These are phyloP conservation scores for Amylocystis lapponica DNA, from an alignment of 768 basidiomycete genomes.

Conservation along the genomic window DNA sequence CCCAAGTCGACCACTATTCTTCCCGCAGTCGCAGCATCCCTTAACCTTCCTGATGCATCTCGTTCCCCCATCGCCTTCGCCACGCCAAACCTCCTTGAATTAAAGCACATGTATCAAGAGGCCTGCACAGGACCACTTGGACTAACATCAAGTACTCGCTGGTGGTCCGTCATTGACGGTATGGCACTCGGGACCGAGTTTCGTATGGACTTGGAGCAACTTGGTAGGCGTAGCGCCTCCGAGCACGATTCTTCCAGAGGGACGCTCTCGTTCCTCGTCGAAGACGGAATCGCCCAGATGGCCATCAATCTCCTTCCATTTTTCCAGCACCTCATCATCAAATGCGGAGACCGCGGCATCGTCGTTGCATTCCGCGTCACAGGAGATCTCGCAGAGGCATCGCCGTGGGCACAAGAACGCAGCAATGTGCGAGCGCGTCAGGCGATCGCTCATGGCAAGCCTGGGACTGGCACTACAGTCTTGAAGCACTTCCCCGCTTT, in stretches of 20 bases:
- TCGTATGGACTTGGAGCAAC: slow-evolving; percentile 56
- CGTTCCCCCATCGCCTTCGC: slow-evolving; percentile 57
- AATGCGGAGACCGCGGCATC: slow-evolving; percentile 71
- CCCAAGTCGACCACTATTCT: slow-evolving; percentile 71
- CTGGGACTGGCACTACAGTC: slow-evolving; percentile 44
- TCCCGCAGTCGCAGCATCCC: slow-evolving; percentile 44
- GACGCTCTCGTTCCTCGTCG: slow-evolving; percentile 57
- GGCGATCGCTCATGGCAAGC: slow-evolving; percentile 45
- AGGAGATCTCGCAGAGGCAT: slow-evolving; percentile 32
- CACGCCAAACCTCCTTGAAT: slow-evolving; percentile 84
- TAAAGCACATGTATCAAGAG: slow-evolving; percentile 51
- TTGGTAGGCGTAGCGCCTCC: slow-evolving; percentile 42
- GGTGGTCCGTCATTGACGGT: slow-evolving; percentile 63
- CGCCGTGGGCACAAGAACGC: slow-evolving; percentile 45
- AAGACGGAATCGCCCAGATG: slow-evolving; percentile 73
- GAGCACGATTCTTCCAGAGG: slow-evolving; percentile 33
- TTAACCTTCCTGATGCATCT: slow-evolving; percentile 20
- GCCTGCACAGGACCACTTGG: slow-evolving; percentile 39
- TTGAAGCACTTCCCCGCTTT: slow-evolving; percentile 72
- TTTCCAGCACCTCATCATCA: slow-evolving; percentile 79
- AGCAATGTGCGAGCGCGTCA: slow-evolving; percentile 43
- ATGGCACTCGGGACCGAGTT: slow-evolving; percentile 65
- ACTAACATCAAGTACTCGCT: slow-evolving; percentile 46
- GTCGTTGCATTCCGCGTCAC: slow-evolving; percentile 55
- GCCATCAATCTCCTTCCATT: slow-evolving; percentile 79